Percentiles rank a stretch among this genome's conserved stretches.
Conservation (phyloP, 306 rosid species). For the Glycine soja region DNA sequence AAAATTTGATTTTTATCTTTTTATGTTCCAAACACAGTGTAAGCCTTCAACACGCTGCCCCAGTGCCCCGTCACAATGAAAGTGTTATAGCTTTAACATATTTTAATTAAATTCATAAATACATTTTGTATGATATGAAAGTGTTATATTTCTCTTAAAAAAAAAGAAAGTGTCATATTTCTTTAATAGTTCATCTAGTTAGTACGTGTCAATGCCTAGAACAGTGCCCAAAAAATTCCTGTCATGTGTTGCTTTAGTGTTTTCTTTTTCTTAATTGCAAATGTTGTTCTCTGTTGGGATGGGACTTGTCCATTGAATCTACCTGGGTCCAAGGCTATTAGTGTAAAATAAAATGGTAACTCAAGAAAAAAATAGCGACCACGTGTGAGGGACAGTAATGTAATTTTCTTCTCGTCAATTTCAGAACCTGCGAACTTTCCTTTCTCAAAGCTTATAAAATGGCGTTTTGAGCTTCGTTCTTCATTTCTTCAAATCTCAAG, state of each 20-base stretch:
- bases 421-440: constrained; percentile 43
- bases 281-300: background rate
- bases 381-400: constrained; percentile 52
- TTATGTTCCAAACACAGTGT: too few relatives aligned
- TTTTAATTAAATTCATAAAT: too few relatives aligned
- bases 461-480: background rate
- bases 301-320: constrained; percentile 10
- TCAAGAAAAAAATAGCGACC: background rate
- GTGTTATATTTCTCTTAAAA: too few relatives aligned
- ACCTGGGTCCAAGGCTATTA: background rate
- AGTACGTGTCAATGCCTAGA: background rate
- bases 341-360: background rate
- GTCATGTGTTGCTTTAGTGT: background rate
- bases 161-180: too few relatives aligned
- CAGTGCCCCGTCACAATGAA: too few relatives aligned
- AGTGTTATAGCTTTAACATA: too few relatives aligned
- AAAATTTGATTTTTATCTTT: too few relatives aligned
- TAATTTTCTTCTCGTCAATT: constrained; percentile 1
- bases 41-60: too few relatives aligned
- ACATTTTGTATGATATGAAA: too few relatives aligned
- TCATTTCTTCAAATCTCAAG: constrained; percentile 22
- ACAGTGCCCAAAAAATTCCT: background rate
- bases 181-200: too few relatives aligned
- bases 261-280: background rate
- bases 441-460: constrained; percentile 42